A percentile compares a stretch with the other conserved stretches of the same genome.
Conservation (phyloP, 23 red algal genomes). For the Gracilaria caudata region DNA sequence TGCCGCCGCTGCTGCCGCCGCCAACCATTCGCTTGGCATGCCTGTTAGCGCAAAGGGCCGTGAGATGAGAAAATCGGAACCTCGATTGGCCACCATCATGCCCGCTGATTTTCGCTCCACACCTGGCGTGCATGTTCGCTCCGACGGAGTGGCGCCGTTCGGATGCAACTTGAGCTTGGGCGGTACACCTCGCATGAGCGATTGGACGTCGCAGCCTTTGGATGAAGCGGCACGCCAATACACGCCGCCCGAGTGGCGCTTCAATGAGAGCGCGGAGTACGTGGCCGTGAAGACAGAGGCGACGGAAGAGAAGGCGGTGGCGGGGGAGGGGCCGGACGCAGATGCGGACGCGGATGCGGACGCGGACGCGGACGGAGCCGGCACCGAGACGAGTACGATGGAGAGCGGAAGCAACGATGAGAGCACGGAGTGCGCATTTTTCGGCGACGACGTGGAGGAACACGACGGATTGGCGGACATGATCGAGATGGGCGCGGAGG, state of each 20-base stretch:
- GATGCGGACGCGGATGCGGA: background rate
- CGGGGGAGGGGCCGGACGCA: background rate
- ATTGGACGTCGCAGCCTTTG: too few relatives aligned
- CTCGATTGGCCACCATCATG: conserved; percentile 4
- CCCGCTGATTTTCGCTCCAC: background rate
- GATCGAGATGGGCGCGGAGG: background rate
- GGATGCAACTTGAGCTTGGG: background rate
- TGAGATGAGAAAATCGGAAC: background rate
- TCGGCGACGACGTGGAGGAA: background rate
- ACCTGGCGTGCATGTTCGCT: background rate
- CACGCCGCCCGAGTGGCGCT: too few relatives aligned
- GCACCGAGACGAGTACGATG: background rate
- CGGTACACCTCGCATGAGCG: too few relatives aligned
- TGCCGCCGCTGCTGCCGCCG: conserved; percentile 12
- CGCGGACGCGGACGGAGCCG: background rate
- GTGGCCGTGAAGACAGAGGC: too few relatives aligned
- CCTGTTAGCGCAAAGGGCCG: too few relatives aligned
- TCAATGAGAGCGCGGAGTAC: too few relatives aligned
- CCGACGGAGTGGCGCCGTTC: background rate
- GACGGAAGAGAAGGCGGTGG: too few relatives aligned
- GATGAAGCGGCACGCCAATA: too few relatives aligned
- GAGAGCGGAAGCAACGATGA: background rate
- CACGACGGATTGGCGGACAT: background rate
- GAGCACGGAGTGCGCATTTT: background rate
- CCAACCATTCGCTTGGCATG: background rate